Evolutionary conservation across 192 early-diverging fungal species (phyloP).

Genomic region (Obelidium mucronatum): DNA sequence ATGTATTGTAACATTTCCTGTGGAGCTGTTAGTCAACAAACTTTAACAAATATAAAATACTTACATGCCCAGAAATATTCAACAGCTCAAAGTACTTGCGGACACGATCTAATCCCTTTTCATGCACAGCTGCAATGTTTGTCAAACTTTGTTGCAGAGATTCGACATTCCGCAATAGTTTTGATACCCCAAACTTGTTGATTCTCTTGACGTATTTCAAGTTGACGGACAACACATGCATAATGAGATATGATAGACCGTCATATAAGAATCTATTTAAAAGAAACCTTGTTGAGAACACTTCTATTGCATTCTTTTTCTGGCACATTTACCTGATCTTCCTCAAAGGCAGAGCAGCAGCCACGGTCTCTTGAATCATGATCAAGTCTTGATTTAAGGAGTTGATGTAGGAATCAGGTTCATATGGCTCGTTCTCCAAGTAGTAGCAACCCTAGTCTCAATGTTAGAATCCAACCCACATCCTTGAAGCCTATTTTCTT

Average conservation of each 20-base stretch:
- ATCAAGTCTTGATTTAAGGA: constrained; percentile 81
- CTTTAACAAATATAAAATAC: constrained; percentile 23
- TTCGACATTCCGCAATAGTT: constrained; percentile 84
- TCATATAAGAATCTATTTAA: constrained; percentile 87
- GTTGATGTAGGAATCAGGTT: constrained; percentile 90
- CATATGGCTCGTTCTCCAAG: constrained; percentile 76
- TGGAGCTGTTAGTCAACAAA: neutral
- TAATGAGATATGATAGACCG: constrained; percentile 79
- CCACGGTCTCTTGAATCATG: constrained; percentile 76
- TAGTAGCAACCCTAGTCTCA: constrained; percentile 75
- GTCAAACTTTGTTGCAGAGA: constrained; percentile 89
- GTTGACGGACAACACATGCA: constrained; percentile 71
- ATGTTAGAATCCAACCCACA: neutral
- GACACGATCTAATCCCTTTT: constrained; percentile 72
- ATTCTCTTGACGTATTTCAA: constrained; percentile 69
- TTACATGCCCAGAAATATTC: constrained; percentile 58
- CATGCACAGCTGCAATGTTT: constrained; percentile 72
- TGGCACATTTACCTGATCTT: constrained; percentile 71
- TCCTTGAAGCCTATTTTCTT: neutral
- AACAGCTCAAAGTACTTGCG: constrained; percentile 80
- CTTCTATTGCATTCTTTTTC: neutral
- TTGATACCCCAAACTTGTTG: constrained; percentile 73
- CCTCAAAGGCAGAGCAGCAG: constrained; percentile 63
- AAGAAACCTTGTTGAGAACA: neutral
- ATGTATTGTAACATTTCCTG: constrained; percentile 68